These are phyloP conservation scores for Eutrema japonicum DNA, from an alignment of 345 rosid species.

Conservation along the genomic window DNA sequence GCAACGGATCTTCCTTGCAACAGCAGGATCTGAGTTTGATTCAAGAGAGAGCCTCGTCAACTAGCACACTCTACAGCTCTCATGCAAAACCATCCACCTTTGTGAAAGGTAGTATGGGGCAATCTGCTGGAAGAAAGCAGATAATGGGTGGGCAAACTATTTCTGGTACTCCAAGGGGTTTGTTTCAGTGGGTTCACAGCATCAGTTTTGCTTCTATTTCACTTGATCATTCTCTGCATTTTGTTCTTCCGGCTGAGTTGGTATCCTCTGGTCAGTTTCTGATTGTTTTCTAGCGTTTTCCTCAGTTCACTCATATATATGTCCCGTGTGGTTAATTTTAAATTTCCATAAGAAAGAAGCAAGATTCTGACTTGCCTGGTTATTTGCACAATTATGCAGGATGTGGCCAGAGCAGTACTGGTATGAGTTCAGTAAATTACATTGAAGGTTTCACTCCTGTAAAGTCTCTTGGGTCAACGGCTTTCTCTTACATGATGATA, in stretches of 20 bases:
- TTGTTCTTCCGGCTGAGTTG: constrained; percentile 79
- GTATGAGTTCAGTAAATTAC: constrained; percentile 56
- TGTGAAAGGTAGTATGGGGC: constrained; percentile 88
- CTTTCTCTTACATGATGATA: constrained; percentile 81
- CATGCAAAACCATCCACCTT: constrained; percentile 83
- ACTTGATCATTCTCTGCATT: constrained; percentile 80
- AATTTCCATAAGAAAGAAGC: constrained; percentile 1
- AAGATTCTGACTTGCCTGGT: constrained; percentile 20
- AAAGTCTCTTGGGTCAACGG: constrained; percentile 82
- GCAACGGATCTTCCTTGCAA: constrained; percentile 79
- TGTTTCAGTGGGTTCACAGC: constrained; percentile 98
- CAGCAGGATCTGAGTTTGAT: constrained; percentile 91
- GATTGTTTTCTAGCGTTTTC: background rate
- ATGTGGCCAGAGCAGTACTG: constrained; percentile 63
- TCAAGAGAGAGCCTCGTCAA: constrained; percentile 91
- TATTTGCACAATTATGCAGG: constrained; percentile 49
- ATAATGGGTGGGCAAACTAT: constrained; percentile 67
- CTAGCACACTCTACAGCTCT: constrained; percentile 78
- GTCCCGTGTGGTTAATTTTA: background rate
- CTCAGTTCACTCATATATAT: constrained; percentile 4
- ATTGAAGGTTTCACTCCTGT: constrained; percentile 94
- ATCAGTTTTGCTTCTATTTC: constrained; percentile 87
- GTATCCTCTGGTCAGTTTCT: constrained; percentile 68
- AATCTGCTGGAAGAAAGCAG: constrained; percentile 77
- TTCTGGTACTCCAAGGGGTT: constrained; percentile 77